Conservation (phyloP, 108 stramenopile genomes). For the Cyclotella choctawhatcheeana region DNA sequence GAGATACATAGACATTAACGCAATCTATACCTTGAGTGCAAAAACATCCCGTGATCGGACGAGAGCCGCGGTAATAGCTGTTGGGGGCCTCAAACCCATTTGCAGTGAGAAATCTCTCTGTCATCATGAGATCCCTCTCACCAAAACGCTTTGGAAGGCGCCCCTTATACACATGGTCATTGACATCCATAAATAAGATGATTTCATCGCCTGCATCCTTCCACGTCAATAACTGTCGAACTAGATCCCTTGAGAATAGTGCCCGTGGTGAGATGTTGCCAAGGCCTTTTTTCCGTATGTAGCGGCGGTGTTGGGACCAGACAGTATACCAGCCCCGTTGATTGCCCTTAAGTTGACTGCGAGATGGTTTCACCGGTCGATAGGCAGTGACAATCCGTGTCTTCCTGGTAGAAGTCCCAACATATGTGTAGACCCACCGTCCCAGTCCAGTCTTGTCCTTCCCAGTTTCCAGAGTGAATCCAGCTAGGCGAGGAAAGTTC, state of each 20-base stretch:
- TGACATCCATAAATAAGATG: background rate
- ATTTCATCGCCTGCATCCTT: background rate
- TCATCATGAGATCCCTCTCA: background rate
- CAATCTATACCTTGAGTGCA: background rate
- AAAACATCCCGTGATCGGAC: background rate
- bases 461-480: background rate
- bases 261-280: background rate
- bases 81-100: background rate
- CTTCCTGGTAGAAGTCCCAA: background rate
- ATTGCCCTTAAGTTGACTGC: background rate
- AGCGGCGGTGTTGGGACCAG: background rate
- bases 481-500: background rate
- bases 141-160: background rate
- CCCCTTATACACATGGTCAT: constrained; percentile 13
- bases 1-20: background rate
- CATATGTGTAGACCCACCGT: background rate
- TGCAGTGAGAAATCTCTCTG: background rate
- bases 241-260: background rate
- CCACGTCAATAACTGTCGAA: background rate
- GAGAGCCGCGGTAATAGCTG: background rate
- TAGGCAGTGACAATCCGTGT: constrained; percentile 1
- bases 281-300: background rate
- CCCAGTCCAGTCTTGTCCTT: background rate
- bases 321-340: background rate
- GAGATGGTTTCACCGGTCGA: background rate